phyloP scores from a whole-genome alignment of 306 rosid species.

The Oemleria cerasiformis region DNA sequence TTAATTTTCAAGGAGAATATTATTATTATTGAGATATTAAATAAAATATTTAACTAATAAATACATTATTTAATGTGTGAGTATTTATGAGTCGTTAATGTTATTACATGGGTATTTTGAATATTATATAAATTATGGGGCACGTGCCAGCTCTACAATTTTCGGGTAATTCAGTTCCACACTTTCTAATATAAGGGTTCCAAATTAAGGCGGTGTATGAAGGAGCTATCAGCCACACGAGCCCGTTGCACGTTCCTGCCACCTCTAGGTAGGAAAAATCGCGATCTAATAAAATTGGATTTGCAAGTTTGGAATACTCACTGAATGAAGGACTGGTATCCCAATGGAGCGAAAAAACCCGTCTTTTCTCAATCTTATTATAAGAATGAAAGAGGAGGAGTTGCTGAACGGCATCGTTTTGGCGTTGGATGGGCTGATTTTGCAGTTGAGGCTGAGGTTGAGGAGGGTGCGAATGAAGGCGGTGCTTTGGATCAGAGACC shows the following conservation, averaged over 20 bases:
- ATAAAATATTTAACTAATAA: too few relatives aligned
- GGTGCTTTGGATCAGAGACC: not conserved
- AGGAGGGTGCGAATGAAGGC: not conserved
- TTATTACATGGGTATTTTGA: too few relatives aligned
- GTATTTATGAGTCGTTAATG: too few relatives aligned
- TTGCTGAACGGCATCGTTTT: not conserved
- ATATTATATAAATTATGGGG: too few relatives aligned
- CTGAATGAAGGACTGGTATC: not conserved
- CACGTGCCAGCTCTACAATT: too few relatives aligned
- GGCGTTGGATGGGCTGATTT: not conserved
- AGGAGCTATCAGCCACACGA: not conserved
- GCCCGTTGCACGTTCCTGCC: not conserved
- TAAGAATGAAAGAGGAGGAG: not conserved
- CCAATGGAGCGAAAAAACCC: not conserved
- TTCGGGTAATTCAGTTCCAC: too few relatives aligned
- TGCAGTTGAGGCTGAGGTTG: not conserved
- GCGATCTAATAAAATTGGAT: not conserved
- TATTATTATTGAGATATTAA: too few relatives aligned
- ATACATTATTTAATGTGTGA: too few relatives aligned
- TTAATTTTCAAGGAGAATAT: too few relatives aligned
- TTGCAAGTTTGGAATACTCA: not conserved
- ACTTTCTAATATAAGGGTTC: not conserved
- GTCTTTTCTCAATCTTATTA: not conserved
- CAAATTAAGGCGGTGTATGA: not conserved
- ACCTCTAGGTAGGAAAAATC: not conserved